Evolutionary conservation across 208 protist species (phyloP).

Genomic region (Tetramitus jugosus): DNA sequence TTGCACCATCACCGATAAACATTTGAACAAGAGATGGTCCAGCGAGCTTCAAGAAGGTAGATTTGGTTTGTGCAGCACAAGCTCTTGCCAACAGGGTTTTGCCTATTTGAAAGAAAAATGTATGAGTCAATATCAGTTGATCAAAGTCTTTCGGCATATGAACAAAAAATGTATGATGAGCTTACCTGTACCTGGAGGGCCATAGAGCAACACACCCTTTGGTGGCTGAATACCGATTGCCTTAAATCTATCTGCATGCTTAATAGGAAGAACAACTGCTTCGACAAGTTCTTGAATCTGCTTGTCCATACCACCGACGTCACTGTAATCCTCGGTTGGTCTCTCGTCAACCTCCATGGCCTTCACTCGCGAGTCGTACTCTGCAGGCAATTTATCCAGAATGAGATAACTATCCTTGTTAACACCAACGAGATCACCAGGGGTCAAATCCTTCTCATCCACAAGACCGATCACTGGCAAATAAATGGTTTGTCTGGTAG

Average conservation of each 20-base stretch:
- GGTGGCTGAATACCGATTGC: constrained; percentile 98
- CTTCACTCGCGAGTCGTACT: constrained; percentile 99
- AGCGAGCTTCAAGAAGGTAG: constrained; percentile 98
- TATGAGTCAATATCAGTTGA: background rate
- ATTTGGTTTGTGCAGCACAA: constrained; percentile 95
- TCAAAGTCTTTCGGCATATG: constrained; percentile 40
- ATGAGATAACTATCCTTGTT: constrained; percentile 99
- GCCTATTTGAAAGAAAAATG: background rate
- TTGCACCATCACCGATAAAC: constrained; percentile 95
- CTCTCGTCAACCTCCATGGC: constrained; percentile 99
- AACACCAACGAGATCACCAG: constrained; percentile 98
- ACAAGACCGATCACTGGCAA: constrained; percentile 99
- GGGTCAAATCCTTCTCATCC: constrained; percentile 82
- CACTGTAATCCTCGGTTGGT: constrained; percentile 97
- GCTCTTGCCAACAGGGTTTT: constrained; percentile 89
- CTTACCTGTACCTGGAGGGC: constrained; percentile 94
- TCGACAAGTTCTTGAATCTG: constrained; percentile 98
- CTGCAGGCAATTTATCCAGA: constrained; percentile 95
- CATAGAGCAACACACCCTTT: constrained; percentile 95
- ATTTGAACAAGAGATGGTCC: constrained; percentile 98
- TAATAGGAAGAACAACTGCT: constrained; percentile 98
- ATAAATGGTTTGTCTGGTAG: constrained; percentile 97
- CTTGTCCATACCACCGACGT: constrained; percentile 98
- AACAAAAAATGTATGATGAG: constrained; percentile 70
- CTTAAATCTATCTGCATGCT: constrained; percentile 93